phyloP scores from a whole-genome alignment of 164 flowering plant species.

The Aristolochia contorta region DNA sequence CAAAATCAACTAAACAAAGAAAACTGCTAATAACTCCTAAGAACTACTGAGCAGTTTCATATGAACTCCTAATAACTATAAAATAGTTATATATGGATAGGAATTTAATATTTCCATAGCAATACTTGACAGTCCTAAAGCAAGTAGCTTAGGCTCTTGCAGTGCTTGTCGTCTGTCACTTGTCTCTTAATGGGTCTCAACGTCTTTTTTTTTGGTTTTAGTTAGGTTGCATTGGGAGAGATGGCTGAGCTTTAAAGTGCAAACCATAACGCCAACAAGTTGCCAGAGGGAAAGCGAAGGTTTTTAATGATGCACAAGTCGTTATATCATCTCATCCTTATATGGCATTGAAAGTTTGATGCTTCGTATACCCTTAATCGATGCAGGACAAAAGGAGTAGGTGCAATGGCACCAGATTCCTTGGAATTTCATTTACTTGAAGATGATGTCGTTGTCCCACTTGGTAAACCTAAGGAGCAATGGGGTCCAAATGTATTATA shows the following conservation, averaged over 20 bases:
- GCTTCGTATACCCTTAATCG: not conserved
- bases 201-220: not conserved
- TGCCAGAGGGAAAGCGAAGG: conserved; percentile 88
- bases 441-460: conserved; percentile 70
- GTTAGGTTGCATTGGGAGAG: conserved; percentile 91
- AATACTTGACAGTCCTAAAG: no score
- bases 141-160: no score
- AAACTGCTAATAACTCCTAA: no score
- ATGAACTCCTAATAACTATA: no score
- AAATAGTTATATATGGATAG: no score
- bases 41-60: no score
- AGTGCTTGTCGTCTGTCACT: not conserved
- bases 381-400: conserved; percentile 92
- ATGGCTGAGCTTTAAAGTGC: conserved; percentile 63
- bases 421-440: conserved; percentile 45
- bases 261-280: conserved; percentile 58
- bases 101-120: no score
- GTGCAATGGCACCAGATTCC: conserved; percentile 62
- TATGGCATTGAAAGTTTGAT: not conserved
- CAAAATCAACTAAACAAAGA: no score
- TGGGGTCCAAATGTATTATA: conserved; percentile 25
- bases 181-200: not conserved
- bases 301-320: conserved; percentile 7
- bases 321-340: not conserved
- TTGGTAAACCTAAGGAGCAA: conserved; percentile 61